Conservation (phyloP, 768 basidiomycete genomes). For the Pholiota conissans region DNA sequence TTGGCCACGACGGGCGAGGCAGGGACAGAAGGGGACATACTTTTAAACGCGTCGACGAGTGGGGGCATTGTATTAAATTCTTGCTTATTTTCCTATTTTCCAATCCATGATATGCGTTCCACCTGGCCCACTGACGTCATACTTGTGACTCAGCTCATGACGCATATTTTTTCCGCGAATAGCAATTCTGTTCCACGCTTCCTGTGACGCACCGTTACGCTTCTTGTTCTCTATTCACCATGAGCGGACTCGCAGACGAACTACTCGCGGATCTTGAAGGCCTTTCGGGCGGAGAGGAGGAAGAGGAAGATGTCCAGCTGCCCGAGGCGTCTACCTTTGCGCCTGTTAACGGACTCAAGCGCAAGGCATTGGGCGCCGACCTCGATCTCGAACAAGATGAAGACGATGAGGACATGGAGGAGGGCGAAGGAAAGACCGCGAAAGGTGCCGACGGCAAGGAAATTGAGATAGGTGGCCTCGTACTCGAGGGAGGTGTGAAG, state of each 20-base stretch:
- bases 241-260: constrained; percentile 89
- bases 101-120: constrained; percentile 14
- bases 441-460: constrained; percentile 42
- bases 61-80: constrained; percentile 41
- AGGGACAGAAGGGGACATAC: constrained; percentile 39
- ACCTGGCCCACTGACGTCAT: constrained; percentile 9
- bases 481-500: constrained; percentile 82
- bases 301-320: constrained; percentile 34
- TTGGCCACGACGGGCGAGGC: constrained; percentile 8
- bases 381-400: constrained; percentile 44
- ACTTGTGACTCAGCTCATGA: constrained; percentile 21
- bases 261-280: constrained; percentile 91
- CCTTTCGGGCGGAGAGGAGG: constrained; percentile 65
- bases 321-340: constrained; percentile 10
- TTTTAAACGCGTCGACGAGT: constrained; percentile 89
- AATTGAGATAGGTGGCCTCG: constrained; percentile 56
- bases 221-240: constrained; percentile 24
- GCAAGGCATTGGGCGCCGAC: constrained; percentile 47
- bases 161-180: background rate
- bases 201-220: background rate
- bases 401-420: constrained; percentile 50
- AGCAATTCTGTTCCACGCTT: constrained; percentile 4
- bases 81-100: background rate
- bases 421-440: constrained; percentile 46
- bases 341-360: constrained; percentile 46